Base-by-base conservation (phyloP, 2,329 filamentous ascomycete species). In the Ophiocordyceps polyrhachis-furcata region DNA sequence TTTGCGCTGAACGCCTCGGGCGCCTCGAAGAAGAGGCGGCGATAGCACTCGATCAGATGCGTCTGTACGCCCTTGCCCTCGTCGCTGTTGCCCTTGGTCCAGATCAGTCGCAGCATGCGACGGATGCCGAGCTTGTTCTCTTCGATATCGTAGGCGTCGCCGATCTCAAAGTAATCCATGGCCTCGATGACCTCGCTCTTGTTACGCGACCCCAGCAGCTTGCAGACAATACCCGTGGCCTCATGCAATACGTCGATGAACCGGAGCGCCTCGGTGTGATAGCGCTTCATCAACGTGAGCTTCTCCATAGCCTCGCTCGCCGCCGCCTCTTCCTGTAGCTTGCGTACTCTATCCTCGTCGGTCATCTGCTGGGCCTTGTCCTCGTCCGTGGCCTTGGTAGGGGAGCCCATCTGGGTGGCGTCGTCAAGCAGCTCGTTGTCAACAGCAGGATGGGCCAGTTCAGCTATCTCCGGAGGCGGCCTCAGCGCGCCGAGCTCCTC, bases 11-110 rank as follows among this genome's bases (percentile, higher is more conserved):
- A 95, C 5, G 79, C 79, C 48, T 87, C 85, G 0, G 91, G 91
- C 0, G 93, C 88, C 56, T 94, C 86, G 55, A 98, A 98, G 64
- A 96, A 98, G 1, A 98, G 74, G 19, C 85, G 79, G 58, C 83
- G 91, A 68, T 98, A 98, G 61, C 86, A 94, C 53, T 98, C 91
- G 51, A 98, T 94, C 28, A 98, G 71, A 62, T 98, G 91, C 2
- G 83, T 84, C 59, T 98, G 93, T 2, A 98, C 88, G 46, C 91
- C 91, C 65, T 96, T 98, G 55, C 93, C 91, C 69, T 98, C 93
- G 56, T 98, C 91, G 55, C 87, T 96, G 64, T 96, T 98, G 53
- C 91, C 89, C 65, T 98, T 98, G 50, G 91, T 98, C 91, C 91
- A 98, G 60, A 98, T 98, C 19, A 98, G 71, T 44, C 89, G 81